Evolutionary conservation across 306 rosid species (phyloP), one percentile per base, ranked within the genome.

Genomic region (Medicago truncatula): DNA sequence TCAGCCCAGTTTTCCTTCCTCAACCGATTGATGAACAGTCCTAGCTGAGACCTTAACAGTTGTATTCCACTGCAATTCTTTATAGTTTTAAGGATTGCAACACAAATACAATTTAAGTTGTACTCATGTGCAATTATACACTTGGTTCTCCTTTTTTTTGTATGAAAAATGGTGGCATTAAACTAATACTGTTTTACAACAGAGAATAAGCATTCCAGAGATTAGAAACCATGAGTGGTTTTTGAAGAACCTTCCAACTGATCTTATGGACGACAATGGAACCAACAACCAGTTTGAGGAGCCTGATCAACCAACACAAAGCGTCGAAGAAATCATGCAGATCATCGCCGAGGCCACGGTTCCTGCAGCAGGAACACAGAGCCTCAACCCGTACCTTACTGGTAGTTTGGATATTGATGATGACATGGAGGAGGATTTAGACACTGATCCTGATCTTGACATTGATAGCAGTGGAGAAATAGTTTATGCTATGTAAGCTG

Each of bases 171-270:
- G 58, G 60, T 49, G 44, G 14, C 16, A 43, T 70, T 60, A 64
- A 60, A 61, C 70, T 63, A 49, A 61, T 15, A 3, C 69, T 12
- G 60, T 80, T 75, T 61, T 56, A 58, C 34, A 64, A 67, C 95
- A 95, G 98, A 92, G 97, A 86, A 95, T 95, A 89, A 88, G 64
- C 67, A 89, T 90, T 21, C 93, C 96, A 20, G 97, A 95, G 86
- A 95, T 95, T 20, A 86, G 88, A 78, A 90, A 85, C 81, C 96
- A 92, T 7, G 97, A 95, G 65, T 95, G 98, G 98, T 95, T 95
- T 85, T 76, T 90, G 47, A 90, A 81, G 88, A 92, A 95, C 83
- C 96, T 92, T 71, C 98, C 98, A 4, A 82, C 89, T 66, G 98
- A 92, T 85, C 96, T 92, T 16, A 77, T 83, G 81, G 93, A 87